Conservation (phyloP, 2,329 filamentous ascomycete genomes). For the Fusarium luffae region DNA sequence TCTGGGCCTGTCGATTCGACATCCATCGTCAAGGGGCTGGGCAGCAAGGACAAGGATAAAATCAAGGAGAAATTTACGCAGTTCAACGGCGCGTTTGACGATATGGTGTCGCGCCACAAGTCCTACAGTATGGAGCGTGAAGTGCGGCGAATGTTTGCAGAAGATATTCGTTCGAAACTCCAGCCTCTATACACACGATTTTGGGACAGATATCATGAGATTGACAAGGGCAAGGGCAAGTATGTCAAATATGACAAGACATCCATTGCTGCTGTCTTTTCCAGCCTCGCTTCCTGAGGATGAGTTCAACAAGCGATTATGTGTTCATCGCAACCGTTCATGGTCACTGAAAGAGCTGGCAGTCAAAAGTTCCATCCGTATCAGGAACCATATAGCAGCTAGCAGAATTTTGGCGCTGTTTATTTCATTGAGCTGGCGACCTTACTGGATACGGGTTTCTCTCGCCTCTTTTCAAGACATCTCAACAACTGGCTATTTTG, state of each 20-base stretch:
- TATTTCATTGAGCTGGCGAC: neutral
- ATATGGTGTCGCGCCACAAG: conserved; percentile 85
- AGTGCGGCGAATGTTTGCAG: conserved; percentile 81
- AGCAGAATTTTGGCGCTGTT: neutral
- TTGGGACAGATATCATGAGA: conserved; percentile 96
- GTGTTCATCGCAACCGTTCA: neutral
- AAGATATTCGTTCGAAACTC: conserved; percentile 89
- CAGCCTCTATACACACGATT: conserved; percentile 95
- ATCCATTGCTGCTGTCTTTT: conserved; percentile 75
- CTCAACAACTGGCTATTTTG: neutral
- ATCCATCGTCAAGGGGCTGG: conserved; percentile 83
- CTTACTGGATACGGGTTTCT: neutral
- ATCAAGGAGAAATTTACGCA: conserved; percentile 96
- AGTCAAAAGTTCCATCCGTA: neutral
- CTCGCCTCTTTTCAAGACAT: neutral
- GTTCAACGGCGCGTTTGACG: conserved; percentile 93
- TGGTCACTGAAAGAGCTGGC: neutral
- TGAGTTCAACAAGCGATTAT: neutral
- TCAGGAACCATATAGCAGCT: neutral
- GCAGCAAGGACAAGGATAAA: conserved; percentile 91
- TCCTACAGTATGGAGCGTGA: conserved; percentile 89
- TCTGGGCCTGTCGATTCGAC: conserved; percentile 83
- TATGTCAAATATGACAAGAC: conserved; percentile 97
- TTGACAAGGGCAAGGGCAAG: conserved; percentile 97
- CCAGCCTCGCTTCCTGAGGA: conserved; percentile 57